A percentile compares a stretch with the other conserved stretches of the same genome.
Conservation (phyloP, 805 yeast species). For the Nakazawaea laoshanensis region DNA sequence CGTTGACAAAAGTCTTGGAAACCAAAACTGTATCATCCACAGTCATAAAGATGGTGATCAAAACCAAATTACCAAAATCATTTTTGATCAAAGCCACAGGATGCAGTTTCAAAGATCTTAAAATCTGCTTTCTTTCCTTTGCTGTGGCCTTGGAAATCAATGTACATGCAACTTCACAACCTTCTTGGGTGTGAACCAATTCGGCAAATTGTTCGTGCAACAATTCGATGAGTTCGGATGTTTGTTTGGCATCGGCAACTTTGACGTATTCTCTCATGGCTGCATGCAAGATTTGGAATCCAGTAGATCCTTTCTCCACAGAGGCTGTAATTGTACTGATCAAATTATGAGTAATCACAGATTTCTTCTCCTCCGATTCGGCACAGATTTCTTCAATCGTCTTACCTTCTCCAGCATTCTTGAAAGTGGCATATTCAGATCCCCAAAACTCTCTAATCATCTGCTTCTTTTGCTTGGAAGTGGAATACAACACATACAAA, state of each 20-base stretch:
- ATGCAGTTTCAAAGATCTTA: slow-evolving; percentile 68
- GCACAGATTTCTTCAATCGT: slow-evolving; percentile 56
- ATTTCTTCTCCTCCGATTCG: slow-evolving; percentile 72
- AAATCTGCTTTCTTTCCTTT: slow-evolving; percentile 78
- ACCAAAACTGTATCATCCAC: slow-evolving; percentile 91
- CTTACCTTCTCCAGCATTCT: slow-evolving; percentile 59
- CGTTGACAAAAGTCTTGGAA: slow-evolving; percentile 61
- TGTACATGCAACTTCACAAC: slow-evolving; percentile 82
- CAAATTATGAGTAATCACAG: slow-evolving; percentile 65
- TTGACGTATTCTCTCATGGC: slow-evolving; percentile 86
- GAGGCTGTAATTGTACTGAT: slow-evolving; percentile 81
- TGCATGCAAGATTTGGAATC: slow-evolving; percentile 92
- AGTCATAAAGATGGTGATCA: slow-evolving; percentile 70
- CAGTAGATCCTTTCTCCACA: slow-evolving; percentile 91
- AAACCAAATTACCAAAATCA: slow-evolving; percentile 79
- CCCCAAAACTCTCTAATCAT: slow-evolving; percentile 98
- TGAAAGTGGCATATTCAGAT: slow-evolving; percentile 85
- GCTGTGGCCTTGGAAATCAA: slow-evolving; percentile 79
- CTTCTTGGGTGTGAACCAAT: slow-evolving; percentile 91
- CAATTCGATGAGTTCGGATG: slow-evolving; percentile 74
- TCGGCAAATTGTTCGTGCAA: slow-evolving; percentile 87
- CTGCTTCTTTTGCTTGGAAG: slow-evolving; percentile 76
- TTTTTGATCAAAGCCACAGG: slow-evolving; percentile 70
- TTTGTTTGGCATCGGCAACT: slow-evolving; percentile 62
- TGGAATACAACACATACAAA: slow-evolving; percentile 75